Conservation (phyloP, 2,329 filamentous ascomycete genomes). For the Alternaria viburni region DNA sequence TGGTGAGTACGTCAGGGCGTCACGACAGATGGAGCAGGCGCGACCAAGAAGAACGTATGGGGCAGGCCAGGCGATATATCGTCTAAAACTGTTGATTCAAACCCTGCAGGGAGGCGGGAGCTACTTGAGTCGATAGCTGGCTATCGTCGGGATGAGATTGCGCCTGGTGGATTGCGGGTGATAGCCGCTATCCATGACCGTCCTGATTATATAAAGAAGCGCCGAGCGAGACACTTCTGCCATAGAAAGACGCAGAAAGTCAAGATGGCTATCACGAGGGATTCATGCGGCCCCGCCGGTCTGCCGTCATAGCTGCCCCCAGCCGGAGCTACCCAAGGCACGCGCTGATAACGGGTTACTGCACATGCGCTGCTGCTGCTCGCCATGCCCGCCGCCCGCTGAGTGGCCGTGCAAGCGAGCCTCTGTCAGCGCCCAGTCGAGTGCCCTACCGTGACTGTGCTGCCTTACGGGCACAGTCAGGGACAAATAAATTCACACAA, state of each 20-base stretch:
- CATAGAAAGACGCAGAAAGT: slow-evolving; percentile 11
- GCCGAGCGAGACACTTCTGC: slow-evolving; percentile 15
- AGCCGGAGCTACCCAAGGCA: slow-evolving; percentile 7
- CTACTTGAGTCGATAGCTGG: slow-evolving; percentile 36
- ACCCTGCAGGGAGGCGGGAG: slow-evolving; percentile 40
- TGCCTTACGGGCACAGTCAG: background rate
- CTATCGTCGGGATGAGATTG: slow-evolving; percentile 39
- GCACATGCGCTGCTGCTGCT: background rate
- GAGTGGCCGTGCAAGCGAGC: slow-evolving; percentile 28
- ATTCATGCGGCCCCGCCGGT: slow-evolving; percentile 10
- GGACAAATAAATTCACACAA: slow-evolving; percentile 17
- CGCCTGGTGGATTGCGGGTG: slow-evolving; percentile 18
- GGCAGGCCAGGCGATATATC: slow-evolving; percentile 9
- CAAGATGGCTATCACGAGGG: slow-evolving; percentile 15
- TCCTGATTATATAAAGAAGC: slow-evolving; percentile 20
- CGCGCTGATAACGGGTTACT: slow-evolving; percentile 7
- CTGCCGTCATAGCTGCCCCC: slow-evolving; percentile 15
- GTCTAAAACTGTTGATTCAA: slow-evolving; percentile 27
- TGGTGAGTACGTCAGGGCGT: slow-evolving; percentile 18
- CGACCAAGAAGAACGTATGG: slow-evolving; percentile 9
- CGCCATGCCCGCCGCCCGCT: slow-evolving; percentile 7
- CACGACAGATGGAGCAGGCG: background rate
- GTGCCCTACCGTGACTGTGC: background rate
- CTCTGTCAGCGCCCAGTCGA: background rate
- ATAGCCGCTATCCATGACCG: slow-evolving; percentile 14